phyloP scores from a whole-genome alignment of 192 early-diverging fungal species.

The Podila verticillata region DNA sequence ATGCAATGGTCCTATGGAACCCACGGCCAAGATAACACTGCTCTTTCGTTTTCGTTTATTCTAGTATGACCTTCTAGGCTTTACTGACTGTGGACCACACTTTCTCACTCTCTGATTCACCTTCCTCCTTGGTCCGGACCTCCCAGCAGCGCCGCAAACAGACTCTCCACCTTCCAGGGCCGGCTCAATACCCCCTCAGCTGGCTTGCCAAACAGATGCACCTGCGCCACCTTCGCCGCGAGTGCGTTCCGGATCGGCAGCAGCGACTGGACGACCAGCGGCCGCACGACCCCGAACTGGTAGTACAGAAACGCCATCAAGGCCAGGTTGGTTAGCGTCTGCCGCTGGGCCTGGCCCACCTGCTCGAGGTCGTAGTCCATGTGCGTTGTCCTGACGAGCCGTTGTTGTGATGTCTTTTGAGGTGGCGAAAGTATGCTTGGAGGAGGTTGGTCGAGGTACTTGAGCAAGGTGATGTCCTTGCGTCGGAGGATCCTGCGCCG shows the following conservation, averaged over 20 bases:
- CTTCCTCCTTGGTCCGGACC: background rate
- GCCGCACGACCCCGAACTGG: slow-evolving; percentile 89
- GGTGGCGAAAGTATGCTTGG: slow-evolving; percentile 44
- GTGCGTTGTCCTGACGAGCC: slow-evolving; percentile 58
- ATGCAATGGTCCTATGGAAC: too few relatives aligned
- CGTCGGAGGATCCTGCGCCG: slow-evolving; percentile 63
- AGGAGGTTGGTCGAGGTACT: slow-evolving; percentile 80
- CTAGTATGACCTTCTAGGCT: background rate
- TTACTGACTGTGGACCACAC: too few relatives aligned
- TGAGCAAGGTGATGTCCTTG: slow-evolving; percentile 88
- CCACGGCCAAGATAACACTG: too few relatives aligned
- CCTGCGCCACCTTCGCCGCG: slow-evolving; percentile 76
- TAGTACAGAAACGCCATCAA: slow-evolving; percentile 86
- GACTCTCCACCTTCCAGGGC: slow-evolving; percentile 83
- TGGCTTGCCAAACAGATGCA: slow-evolving; percentile 79
- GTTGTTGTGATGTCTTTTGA: background rate
- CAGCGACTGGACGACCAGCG: slow-evolving; percentile 87
- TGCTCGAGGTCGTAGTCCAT: slow-evolving; percentile 82
- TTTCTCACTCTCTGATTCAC: background rate
- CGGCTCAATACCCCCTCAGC: slow-evolving; percentile 82
- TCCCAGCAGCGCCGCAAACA: slow-evolving; percentile 66
- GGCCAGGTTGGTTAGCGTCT: slow-evolving; percentile 71
- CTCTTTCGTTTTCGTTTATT: too few relatives aligned
- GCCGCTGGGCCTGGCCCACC: slow-evolving; percentile 72
- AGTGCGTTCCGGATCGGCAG: slow-evolving; percentile 78